Percentiles rank a stretch among this genome's conserved stretches.
Evolutionary conservation across 2,329 filamentous ascomycete genomes (phyloP).

Genomic region (Ascochyta lentis): DNA sequence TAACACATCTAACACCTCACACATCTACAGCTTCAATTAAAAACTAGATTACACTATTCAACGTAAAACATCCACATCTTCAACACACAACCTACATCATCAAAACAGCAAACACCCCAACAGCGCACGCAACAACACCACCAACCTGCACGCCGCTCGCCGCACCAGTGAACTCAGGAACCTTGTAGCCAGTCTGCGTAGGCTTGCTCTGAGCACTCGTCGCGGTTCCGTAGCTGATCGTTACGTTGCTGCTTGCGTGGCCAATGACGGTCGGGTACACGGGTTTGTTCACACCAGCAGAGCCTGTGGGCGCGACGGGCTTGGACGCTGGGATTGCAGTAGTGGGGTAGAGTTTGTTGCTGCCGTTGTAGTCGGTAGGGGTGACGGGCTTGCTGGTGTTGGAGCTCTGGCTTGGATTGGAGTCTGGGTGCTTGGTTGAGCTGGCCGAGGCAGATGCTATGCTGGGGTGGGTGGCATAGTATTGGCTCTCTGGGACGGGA

Average conservation of each 20-base stretch:
- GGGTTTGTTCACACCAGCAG: neutral
- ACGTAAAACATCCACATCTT: neutral
- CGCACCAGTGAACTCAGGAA: constrained; percentile 33
- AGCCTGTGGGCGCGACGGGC: neutral
- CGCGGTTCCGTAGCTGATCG: constrained; percentile 17
- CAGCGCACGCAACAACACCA: constrained; percentile 17
- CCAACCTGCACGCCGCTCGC: constrained; percentile 24
- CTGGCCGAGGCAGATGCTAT: constrained; percentile 8
- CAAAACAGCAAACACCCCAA: constrained; percentile 22
- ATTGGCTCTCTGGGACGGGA: constrained; percentile 20
- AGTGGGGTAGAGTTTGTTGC: constrained; percentile 5
- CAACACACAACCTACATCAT: constrained; percentile 20
- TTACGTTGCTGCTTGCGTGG: constrained; percentile 14
- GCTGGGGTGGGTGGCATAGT: constrained; percentile 12
- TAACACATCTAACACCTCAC: too few species aligned
- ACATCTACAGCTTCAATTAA: neutral
- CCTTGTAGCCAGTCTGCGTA: constrained; percentile 21
- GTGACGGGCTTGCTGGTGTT: constrained; percentile 2
- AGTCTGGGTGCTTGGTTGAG: constrained; percentile 7
- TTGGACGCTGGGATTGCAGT: neutral
- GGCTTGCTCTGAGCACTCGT: constrained; percentile 6
- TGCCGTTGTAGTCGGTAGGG: neutral
- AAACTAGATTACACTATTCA: neutral
- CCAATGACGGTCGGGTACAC: neutral
- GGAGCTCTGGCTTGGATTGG: constrained; percentile 2